Evolutionary conservation across 1,284 basidiomycete genomes (phyloP).

Genomic region (Cutaneotrichosporon mucoides): DNA sequence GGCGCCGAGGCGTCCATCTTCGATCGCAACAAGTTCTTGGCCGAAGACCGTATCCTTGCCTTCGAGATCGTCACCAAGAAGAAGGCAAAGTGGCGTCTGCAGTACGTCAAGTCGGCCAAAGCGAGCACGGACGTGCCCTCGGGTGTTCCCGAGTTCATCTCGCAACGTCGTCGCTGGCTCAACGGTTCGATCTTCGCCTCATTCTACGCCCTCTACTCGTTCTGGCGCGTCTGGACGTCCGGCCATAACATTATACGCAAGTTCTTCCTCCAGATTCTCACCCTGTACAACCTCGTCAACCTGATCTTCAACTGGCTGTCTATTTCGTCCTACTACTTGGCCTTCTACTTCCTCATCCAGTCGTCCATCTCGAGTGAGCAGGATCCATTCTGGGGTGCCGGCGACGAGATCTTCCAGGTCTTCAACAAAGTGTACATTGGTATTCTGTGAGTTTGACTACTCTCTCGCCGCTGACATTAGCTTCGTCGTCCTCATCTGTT

Average conservation of each 20-base stretch:
- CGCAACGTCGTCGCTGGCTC: conserved; percentile 82
- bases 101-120: conserved; percentile 88
- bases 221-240: conserved; percentile 82
- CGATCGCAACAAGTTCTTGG: conserved; percentile 86
- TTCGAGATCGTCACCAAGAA: conserved; percentile 46
- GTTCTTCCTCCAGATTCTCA: conserved; percentile 63
- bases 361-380: conserved; percentile 54
- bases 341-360: conserved; percentile 60
- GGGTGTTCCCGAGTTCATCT: conserved; percentile 78
- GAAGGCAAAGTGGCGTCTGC: conserved; percentile 58
- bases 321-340: conserved; percentile 61
- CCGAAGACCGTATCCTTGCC: conserved; percentile 53
- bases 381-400: conserved; percentile 74
- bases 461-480: conserved; percentile 15
- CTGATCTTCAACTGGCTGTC: conserved; percentile 57
- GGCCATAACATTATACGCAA: conserved; percentile 83
- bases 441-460: conserved; percentile 52
- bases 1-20: conserved; percentile 42
- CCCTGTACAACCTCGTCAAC: conserved; percentile 44
- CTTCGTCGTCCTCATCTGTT: conserved; percentile 34
- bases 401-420: conserved; percentile 69
- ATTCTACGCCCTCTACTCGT: conserved; percentile 77
- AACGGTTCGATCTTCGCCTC: conserved; percentile 69
- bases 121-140: conserved; percentile 68
- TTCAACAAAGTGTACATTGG: conserved; percentile 59